phyloP scores from a whole-genome alignment of 768 basidiomycete genomes.

The Lepiota brunneoincarnata region DNA sequence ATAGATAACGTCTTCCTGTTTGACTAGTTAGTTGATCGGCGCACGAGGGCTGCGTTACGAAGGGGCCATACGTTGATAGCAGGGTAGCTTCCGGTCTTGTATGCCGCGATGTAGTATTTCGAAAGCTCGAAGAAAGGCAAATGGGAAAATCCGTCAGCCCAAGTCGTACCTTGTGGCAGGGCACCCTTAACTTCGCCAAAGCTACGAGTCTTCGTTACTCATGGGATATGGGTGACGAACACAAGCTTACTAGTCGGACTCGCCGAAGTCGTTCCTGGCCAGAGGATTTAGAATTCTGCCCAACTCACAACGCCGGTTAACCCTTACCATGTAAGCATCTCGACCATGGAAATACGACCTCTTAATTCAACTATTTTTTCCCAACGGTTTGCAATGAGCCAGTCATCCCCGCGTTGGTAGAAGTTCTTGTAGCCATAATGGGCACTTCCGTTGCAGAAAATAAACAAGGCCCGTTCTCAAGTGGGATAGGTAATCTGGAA shows the following conservation, averaged over 20 bases:
- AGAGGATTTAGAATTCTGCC: not conserved
- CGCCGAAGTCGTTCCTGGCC: slow-evolving; percentile 70
- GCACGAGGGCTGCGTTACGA: slow-evolving; percentile 15
- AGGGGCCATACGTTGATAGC: slow-evolving; percentile 46
- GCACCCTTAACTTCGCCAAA: slow-evolving; percentile 57
- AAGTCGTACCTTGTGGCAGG: slow-evolving; percentile 42
- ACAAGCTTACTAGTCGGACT: slow-evolving; percentile 59
- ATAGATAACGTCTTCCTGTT: slow-evolving; percentile 44
- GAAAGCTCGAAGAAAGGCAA: slow-evolving; percentile 61
- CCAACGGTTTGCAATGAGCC: slow-evolving; percentile 69
- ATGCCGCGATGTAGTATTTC: slow-evolving; percentile 63
- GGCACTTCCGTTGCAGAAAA: slow-evolving; percentile 39
- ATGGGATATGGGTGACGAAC: not conserved
- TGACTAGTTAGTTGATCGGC: not conserved
- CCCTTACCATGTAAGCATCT: slow-evolving; percentile 65
- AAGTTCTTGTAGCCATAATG: slow-evolving; percentile 62
- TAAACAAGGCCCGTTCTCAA: not conserved
- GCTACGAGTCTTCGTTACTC: slow-evolving; percentile 22
- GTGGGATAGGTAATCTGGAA: not conserved
- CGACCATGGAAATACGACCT: slow-evolving; percentile 50
- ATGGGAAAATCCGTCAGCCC: slow-evolving; percentile 42
- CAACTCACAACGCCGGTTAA: not conserved
- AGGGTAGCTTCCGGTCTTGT: slow-evolving; percentile 65
- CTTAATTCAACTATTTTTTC: slow-evolving; percentile 63
- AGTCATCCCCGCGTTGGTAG: slow-evolving; percentile 63